Evolutionary conservation across 2,329 filamentous ascomycete species (phyloP).

Genomic region (Ascochyta pisi): DNA sequence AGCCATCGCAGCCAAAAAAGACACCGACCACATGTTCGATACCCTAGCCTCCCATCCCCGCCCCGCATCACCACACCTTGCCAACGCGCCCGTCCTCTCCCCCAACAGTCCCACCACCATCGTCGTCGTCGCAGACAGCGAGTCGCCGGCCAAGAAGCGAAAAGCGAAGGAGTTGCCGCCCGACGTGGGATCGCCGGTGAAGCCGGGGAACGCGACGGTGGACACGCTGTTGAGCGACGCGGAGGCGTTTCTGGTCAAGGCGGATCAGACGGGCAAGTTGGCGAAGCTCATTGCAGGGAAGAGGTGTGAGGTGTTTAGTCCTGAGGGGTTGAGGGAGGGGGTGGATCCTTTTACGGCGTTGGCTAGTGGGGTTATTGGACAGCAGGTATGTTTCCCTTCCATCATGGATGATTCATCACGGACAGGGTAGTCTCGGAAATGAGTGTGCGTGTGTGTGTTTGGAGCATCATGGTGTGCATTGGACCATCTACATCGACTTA

Average conservation of each 20-base stretch:
- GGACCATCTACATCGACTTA: too few species aligned
- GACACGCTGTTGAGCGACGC: constrained; percentile 77
- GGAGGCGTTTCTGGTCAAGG: constrained; percentile 72
- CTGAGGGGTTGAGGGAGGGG: constrained; percentile 80
- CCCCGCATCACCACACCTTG: constrained; percentile 67
- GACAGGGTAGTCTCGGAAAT: too few species aligned
- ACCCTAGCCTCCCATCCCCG: constrained; percentile 47
- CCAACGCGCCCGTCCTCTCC: constrained; percentile 75
- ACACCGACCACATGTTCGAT: constrained; percentile 35
- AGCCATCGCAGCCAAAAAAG: background rate
- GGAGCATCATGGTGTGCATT: too few species aligned
- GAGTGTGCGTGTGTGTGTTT: too few species aligned
- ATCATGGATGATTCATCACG: too few species aligned
- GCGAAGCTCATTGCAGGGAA: constrained; percentile 71
- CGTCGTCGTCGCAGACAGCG: constrained; percentile 56
- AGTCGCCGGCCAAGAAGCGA: constrained; percentile 36
- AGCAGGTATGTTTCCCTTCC: constrained; percentile 63
- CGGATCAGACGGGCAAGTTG: constrained; percentile 72
- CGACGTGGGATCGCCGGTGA: constrained; percentile 9
- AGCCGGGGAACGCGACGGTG: constrained; percentile 64
- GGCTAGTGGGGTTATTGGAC: constrained; percentile 87
- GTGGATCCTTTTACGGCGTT: constrained; percentile 89
- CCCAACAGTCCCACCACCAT: constrained; percentile 72
- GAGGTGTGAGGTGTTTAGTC: constrained; percentile 79
- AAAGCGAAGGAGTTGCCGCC: background rate